Evolutionary conservation across 2,329 filamentous ascomycete species (phyloP), one percentile per base, ranked within the genome.

Genomic region (Pseudogymnoascus sp.): DNA sequence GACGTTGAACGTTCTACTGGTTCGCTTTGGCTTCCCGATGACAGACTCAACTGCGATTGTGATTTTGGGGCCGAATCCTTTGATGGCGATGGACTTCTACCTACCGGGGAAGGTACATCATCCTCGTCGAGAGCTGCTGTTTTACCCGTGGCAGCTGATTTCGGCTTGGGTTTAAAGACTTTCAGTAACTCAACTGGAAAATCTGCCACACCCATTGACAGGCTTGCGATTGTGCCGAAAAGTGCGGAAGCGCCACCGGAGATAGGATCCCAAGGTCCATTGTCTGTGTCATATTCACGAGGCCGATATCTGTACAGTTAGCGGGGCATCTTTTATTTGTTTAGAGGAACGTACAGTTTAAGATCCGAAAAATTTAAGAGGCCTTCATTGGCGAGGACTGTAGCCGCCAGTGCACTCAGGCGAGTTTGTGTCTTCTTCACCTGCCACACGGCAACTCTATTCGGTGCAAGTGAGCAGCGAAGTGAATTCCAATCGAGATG

Each of bases 191-290:
- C 81, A 16, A 81, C 75, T 2, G 84, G 84, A 67, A 87, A 82
- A 69, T 96, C 91, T 0, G 90, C 90, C 41, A 96, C 81, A 1
- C 91, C 90, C 82, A 95, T 89, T 69, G 90, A 84, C 63, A 97
- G 87, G 39, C 83, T 88, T 26, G 88, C 86, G 55, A 94, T 79
- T n/a, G 92, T 93, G 5, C 89, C 89, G n/a, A 96, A 78, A 0
- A 97, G 75, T 0, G 92, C 90, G 49, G 85, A 84, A 0, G 91
- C 86, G 14, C 86, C 89, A 19, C 90, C 91, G 12, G 88, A 86
- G 23, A 95, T 83, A 0, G 91, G 91, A 66, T 94, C 91, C 69
- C 83, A 86, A 0, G 91, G 91, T 49, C 92, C 88, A 33, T 88
- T 84, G 63, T 91, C 89, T 0, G 89, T 90, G 66, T 88, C 85